Base-by-base conservation (phyloP, 2,329 filamentous ascomycete species). In the Mollisiaceae sp. region DNA sequence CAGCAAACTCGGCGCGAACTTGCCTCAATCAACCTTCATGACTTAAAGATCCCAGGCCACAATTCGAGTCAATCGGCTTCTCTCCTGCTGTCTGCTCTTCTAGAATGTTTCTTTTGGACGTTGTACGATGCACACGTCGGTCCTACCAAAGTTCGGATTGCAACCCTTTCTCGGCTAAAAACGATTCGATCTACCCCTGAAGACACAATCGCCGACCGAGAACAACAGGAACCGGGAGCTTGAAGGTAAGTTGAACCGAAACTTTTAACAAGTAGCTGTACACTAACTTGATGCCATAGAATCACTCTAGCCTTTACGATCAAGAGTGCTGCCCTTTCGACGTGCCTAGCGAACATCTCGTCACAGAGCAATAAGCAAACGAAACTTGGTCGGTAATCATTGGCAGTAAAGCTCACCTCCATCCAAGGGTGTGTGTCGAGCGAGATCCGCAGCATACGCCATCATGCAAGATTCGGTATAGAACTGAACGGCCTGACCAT, bases 381-480 rank as follows among this genome's bases (percentile, higher is more conserved):
- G 24, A 27, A 5, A 11, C 18, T 12, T 35, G 50, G 24, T 54
- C 14, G 8, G 22, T 5, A 35, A 18, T 24, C 24, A 54, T 35
- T 54, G 14, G 50, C 14, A 54, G 22, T 24, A 54, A 1, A 54
- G 12, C 22, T 27, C 11, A 54, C 22, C 50, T 32, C 50, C 22
- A 6, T 32, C 14, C 24, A 5, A 54, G 27, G 50, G 50, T 54
- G 24, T 54, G 50, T 24, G 18, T 54, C 50, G 11, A 27, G 22
- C 50, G 32, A 18, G 27, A 27, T 32, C 50, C 50, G 14, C 50
- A 2, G 50, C 24, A 14, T 11, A 35, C 50, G 18, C 50, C 6
- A 54, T 35, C 50, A 27, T 54, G 50, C 50, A 54, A 54, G 50
- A 18, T 54, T 54, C 50, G 50, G 50, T 54, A 24, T n/a, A 35